These are phyloP conservation scores for Xylaria sp. DNA, from an alignment of 2,329 filamentous ascomycete species.

Conservation along the genomic window DNA sequence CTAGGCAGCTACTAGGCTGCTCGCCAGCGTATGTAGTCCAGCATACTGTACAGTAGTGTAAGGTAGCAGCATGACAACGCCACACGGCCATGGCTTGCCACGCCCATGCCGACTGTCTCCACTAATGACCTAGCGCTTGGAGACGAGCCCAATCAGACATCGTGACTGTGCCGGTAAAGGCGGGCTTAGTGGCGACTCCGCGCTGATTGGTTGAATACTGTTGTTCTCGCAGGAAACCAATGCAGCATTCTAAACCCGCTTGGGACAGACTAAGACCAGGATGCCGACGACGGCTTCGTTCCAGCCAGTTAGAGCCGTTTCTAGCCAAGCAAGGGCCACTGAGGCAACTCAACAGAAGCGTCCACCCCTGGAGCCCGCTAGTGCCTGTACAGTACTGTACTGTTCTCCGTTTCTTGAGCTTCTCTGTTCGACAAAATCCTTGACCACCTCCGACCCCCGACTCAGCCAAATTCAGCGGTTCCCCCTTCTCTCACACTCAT, in stretches of 20 bases:
- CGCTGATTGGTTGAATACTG: constrained; percentile 33
- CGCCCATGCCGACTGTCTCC: constrained; percentile 30
- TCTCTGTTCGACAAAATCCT: constrained; percentile 43
- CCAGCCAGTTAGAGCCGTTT: constrained; percentile 28
- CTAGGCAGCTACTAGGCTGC: neutral
- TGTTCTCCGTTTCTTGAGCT: constrained; percentile 31
- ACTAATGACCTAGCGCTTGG: constrained; percentile 38
- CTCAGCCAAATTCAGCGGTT: constrained; percentile 33
- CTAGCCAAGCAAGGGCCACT: constrained; percentile 29
- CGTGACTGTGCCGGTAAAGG: neutral
- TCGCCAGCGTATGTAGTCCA: neutral
- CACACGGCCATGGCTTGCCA: constrained; percentile 38
- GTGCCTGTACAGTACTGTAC: neutral
- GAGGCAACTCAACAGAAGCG: constrained; percentile 35
- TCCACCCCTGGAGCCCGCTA: neutral
- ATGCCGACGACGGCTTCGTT: constrained; percentile 23
- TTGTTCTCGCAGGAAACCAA: constrained; percentile 30
- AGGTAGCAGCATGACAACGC: constrained; percentile 34
- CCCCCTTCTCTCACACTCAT: constrained; percentile 39
- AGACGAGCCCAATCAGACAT: constrained; percentile 29
- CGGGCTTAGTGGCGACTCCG: constrained; percentile 34
- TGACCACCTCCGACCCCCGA: constrained; percentile 38
- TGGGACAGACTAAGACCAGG: constrained; percentile 29
- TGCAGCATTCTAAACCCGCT: constrained; percentile 31
- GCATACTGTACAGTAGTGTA: neutral